phyloP scores from a whole-genome alignment of 2,329 filamentous ascomycete genomes.

The Ophiostoma himal-ulmi region DNA sequence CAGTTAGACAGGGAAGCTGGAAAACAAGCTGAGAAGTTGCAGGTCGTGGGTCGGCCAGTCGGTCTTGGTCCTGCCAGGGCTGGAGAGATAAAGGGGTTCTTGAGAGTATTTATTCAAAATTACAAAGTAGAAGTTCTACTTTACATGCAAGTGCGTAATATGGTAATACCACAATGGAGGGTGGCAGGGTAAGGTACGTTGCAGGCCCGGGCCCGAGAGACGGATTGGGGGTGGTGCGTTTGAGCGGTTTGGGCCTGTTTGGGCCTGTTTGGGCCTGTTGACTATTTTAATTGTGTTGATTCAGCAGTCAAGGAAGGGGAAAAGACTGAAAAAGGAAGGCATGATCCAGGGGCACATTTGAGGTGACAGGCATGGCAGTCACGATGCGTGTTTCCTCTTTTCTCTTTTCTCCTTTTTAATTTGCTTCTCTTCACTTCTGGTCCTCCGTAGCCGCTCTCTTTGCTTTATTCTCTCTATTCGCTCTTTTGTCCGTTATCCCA shows the following conservation, averaged over 20 bases:
- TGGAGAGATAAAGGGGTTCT: background rate
- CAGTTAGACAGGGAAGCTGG: background rate
- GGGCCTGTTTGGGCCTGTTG: too few relatives aligned
- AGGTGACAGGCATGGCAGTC: background rate
- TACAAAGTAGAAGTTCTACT: background rate
- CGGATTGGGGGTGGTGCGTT: background rate
- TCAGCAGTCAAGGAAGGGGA: background rate
- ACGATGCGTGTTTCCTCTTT: background rate
- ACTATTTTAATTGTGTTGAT: background rate
- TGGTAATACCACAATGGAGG: background rate
- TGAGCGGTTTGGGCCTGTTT: background rate
- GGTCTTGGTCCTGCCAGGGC: conserved; percentile 9
- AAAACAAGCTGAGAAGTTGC: conserved; percentile 2
- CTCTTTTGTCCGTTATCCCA: background rate
- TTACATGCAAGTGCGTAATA: background rate
- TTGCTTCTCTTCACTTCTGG: background rate
- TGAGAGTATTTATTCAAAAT: background rate
- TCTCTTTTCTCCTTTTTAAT: background rate
- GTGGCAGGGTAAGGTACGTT: conserved; percentile 1
- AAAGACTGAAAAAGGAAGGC: background rate
- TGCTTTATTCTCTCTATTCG: background rate
- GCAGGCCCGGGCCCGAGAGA: background rate
- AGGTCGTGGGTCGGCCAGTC: background rate
- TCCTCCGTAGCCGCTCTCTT: background rate
- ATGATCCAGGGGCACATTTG: conserved; percentile 4